Conservation (phyloP, 129 eudicot genomes). For the Lonicera japonica region DNA sequence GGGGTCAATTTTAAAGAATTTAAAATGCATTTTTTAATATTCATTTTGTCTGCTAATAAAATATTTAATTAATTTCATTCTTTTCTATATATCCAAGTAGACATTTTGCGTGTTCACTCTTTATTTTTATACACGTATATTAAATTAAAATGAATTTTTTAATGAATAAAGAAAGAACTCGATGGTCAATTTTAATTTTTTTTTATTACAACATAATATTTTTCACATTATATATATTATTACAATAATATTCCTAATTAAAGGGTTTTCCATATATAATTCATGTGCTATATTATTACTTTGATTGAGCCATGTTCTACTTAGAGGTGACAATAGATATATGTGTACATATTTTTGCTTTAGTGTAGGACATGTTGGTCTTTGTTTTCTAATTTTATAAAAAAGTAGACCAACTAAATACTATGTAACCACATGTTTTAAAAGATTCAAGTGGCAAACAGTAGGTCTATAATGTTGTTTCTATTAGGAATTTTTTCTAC, state of each 20-base stretch:
- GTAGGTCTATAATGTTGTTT: too few relatives aligned
- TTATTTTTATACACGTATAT: conserved; percentile 6
- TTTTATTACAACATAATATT: not conserved
- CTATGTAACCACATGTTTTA: not conserved
- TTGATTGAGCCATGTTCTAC: conserved; percentile 26
- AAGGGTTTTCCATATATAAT: conserved; percentile 20
- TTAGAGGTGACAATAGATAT: conserved; percentile 36
- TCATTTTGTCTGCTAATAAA: conserved; percentile 34
- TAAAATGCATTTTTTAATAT: conserved; percentile 27
- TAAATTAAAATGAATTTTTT: conserved; percentile 8
- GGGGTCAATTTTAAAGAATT: conserved; percentile 27
- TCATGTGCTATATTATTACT: conserved; percentile 8
- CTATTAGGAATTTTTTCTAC: too few relatives aligned
- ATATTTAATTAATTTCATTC: conserved; percentile 10
- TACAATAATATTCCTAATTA: conserved; percentile 9
- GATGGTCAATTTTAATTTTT: too few relatives aligned
- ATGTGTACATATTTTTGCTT: conserved; percentile 41
- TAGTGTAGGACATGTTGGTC: conserved; percentile 36
- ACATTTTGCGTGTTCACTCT: too few relatives aligned
- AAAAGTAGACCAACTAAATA: not conserved
- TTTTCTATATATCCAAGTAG: too few relatives aligned
- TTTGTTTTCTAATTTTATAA: conserved; percentile 29
- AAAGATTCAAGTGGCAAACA: too few relatives aligned
- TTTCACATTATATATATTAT: not conserved
- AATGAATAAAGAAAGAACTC: not conserved